These are phyloP conservation scores for Bimuria novae-zelandiae DNA, from an alignment of 2,329 filamentous ascomycete species.

Conservation along the genomic window DNA sequence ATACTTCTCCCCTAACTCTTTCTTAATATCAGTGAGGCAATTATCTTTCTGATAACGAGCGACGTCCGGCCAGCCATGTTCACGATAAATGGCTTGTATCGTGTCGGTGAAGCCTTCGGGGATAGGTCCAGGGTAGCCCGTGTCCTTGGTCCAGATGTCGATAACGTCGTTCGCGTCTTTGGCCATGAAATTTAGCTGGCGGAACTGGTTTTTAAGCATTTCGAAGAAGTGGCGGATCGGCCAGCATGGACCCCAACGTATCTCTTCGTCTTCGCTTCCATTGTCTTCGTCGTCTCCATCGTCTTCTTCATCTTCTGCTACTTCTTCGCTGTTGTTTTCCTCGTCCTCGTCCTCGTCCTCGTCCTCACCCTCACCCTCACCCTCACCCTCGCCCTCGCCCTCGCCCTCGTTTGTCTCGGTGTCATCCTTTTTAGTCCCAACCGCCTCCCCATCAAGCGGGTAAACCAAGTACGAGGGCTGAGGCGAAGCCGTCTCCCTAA, in stretches of 20 bases:
- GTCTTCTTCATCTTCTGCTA: not conserved
- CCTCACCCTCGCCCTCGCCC: not conserved
- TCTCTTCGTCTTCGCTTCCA: not conserved
- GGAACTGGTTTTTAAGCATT: slow-evolving; percentile 9
- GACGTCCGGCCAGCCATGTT: slow-evolving; percentile 11
- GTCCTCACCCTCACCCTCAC: not conserved
- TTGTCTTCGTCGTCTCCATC: not conserved
- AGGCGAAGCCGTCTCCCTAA: not conserved
- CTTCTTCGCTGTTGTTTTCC: too few species aligned
- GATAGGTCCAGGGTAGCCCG: not conserved
- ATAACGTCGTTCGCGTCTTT: not conserved
- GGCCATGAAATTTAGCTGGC: slow-evolving; percentile 1
- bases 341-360: not conserved
- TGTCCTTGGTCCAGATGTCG: slow-evolving; percentile 1
- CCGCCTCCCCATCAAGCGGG: too few species aligned
- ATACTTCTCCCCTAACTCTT: too few species aligned
- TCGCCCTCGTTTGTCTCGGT: not conserved
- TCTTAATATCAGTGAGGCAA: too few species aligned
- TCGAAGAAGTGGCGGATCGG: slow-evolving; percentile 5
- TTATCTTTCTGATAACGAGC: too few species aligned
- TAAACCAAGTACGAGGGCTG: too few species aligned
- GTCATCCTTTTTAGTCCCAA: not conserved
- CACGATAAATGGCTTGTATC: slow-evolving; percentile 3
- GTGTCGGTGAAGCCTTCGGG: not conserved
- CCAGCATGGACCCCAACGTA: slow-evolving; percentile 4